phyloP scores from a whole-genome alignment of 1,284 basidiomycete species.

The Tilletiopsis washingtonensis region DNA sequence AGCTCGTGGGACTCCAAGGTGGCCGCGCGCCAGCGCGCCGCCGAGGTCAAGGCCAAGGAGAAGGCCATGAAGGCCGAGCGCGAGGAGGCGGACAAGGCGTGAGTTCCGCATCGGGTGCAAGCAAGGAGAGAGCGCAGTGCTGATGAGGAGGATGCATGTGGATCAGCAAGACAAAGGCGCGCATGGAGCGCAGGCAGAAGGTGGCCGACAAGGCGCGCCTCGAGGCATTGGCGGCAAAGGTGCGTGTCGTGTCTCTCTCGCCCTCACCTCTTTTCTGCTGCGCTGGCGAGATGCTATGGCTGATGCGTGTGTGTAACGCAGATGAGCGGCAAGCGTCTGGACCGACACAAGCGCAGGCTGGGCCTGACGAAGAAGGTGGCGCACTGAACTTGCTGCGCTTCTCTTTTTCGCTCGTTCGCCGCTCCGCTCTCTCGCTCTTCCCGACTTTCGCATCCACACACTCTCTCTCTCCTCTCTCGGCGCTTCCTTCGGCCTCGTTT shows the following conservation, averaged over 20 bases:
- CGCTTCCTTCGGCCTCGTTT: no score
- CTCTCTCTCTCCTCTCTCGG: no score
- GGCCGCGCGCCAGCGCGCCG: slow-evolving; percentile 22
- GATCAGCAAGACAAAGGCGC: slow-evolving; percentile 20
- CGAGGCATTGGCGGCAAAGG: slow-evolving; percentile 29
- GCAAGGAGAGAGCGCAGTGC: slow-evolving; percentile 9
- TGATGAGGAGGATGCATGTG: not conserved
- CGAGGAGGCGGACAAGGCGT: slow-evolving; percentile 15
- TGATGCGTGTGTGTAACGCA: no score
- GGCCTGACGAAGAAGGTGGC: slow-evolving; percentile 33
- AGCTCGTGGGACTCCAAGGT: slow-evolving; percentile 30
- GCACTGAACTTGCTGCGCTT: slow-evolving; percentile 7
- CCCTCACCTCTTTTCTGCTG: no score
- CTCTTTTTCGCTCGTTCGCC: no score
- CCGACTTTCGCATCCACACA: no score
- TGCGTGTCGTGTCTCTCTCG: slow-evolving; percentile 11
- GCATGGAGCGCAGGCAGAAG: slow-evolving; percentile 27
- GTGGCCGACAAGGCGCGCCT: slow-evolving; percentile 28
- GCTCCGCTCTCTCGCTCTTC: no score
- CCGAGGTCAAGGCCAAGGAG: slow-evolving; percentile 26
- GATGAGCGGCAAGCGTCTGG: slow-evolving; percentile 33
- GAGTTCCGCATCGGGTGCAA: no score
- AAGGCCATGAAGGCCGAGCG: slow-evolving; percentile 28
- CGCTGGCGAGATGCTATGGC: no score
- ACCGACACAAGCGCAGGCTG: slow-evolving; percentile 24